Evolutionary conservation across 1,284 basidiomycete genomes (phyloP).

Genomic region (Thecaphora thlaspeos): DNA sequence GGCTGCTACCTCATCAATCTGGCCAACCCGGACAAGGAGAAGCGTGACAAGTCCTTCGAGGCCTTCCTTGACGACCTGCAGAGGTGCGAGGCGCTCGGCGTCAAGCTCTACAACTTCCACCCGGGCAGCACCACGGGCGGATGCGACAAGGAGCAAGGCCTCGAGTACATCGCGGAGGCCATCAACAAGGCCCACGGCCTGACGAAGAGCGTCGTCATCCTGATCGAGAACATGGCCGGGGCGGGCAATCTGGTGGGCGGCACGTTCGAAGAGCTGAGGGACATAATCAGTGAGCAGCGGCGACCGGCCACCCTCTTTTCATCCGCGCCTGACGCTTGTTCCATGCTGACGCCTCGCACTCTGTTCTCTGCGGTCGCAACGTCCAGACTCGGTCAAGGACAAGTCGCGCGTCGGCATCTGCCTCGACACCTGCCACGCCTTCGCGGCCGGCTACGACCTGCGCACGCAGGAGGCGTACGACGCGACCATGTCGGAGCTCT

Average conservation of each 20-base stretch:
- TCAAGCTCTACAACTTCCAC: constrained; percentile 81
- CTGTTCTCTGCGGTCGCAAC: too few relatives aligned
- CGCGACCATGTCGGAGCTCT: constrained; percentile 65
- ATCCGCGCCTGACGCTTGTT: not conserved
- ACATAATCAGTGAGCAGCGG: constrained; percentile 66
- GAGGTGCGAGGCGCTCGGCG: constrained; percentile 74
- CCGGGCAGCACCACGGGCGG: constrained; percentile 57
- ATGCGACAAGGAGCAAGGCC: constrained; percentile 67
- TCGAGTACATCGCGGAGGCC: constrained; percentile 69
- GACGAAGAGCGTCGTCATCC: constrained; percentile 67
- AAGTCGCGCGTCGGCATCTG: constrained; percentile 77
- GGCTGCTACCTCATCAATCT: constrained; percentile 83
- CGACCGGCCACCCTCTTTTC: not conserved
- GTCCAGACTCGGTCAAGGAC: constrained; percentile 64
- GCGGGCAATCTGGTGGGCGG: constrained; percentile 75
- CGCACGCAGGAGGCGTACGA: constrained; percentile 62
- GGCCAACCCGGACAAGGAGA: constrained; percentile 76
- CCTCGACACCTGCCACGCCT: constrained; percentile 84
- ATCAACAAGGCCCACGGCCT: constrained; percentile 75
- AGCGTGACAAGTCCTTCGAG: constrained; percentile 73
- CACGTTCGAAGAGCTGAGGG: constrained; percentile 68
- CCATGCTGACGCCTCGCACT: not conserved
- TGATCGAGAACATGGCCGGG: constrained; percentile 81
- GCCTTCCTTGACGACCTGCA: constrained; percentile 82
- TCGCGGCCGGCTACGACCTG: constrained; percentile 80